A percentile compares a stretch with the other conserved stretches of the same genome.
Conservation (phyloP, 768 basidiomycete species). For the Mycena leptocephala region DNA sequence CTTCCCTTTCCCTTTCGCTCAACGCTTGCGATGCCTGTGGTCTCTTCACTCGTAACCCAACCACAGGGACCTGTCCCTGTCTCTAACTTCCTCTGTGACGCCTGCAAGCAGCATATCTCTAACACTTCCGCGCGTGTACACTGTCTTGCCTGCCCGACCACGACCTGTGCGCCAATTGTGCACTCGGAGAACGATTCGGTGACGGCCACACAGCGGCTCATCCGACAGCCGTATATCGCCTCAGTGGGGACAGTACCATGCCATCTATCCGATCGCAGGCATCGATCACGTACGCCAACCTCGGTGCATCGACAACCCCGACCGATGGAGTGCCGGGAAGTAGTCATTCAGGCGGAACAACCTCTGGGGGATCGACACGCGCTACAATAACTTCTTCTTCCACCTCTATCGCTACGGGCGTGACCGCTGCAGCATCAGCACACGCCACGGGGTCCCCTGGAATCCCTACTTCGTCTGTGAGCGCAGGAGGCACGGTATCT, state of each 20-base stretch:
- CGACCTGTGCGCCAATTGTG: slow-evolving; percentile 9
- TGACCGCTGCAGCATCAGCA: too few species aligned
- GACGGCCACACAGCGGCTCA: not conserved
- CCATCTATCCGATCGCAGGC: not conserved
- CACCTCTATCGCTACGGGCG: too few species aligned
- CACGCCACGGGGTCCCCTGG: too few species aligned
- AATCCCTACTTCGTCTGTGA: too few species aligned
- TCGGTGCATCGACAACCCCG: too few species aligned
- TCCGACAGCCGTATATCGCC: not conserved
- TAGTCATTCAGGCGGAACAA: not conserved
- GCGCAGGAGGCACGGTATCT: too few species aligned
- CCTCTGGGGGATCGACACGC: not conserved
- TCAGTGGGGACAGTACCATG: not conserved
- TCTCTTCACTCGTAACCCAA: not conserved
- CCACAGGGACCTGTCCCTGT: not conserved
- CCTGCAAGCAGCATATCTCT: not conserved
- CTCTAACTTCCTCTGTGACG: not conserved
- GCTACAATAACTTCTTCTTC: too few species aligned
- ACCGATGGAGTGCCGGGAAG: too few species aligned
- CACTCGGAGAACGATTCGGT: not conserved
- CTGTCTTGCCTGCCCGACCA: slow-evolving; percentile 13
- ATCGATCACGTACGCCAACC: not conserved
- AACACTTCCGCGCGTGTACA: not conserved
- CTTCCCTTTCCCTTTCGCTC: too few species aligned
- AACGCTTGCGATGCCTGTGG: too few species aligned